Percentiles rank a stretch among this genome's conserved stretches.
phyloP scores from a whole-genome alignment of 2,329 filamentous ascomycete species.

The Alternaria sp. region DNA sequence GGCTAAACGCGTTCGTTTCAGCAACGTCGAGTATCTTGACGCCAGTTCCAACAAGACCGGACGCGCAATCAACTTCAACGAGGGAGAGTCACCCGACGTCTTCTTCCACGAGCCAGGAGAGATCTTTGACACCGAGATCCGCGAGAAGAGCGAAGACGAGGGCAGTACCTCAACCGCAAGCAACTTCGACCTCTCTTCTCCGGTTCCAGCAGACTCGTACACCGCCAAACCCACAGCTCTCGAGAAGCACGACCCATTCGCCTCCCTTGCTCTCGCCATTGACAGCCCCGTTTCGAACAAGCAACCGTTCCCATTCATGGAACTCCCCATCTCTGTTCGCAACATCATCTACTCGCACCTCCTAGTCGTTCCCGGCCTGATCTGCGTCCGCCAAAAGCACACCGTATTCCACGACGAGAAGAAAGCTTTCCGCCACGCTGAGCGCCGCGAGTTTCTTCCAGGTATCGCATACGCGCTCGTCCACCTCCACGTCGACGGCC shows the following conservation, averaged over 20 bases:
- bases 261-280: not conserved
- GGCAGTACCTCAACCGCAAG: not conserved
- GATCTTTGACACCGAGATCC: constrained; percentile 10
- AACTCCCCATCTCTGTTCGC: constrained; percentile 28
- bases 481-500: constrained; percentile 20
- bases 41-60: not conserved
- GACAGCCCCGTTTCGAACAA: not conserved
- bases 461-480: constrained; percentile 31
- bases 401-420: constrained; percentile 21
- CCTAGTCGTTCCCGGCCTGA: constrained; percentile 29
- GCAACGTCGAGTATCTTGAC: not conserved
- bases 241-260: constrained; percentile 1
- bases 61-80: not conserved
- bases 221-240: not conserved
- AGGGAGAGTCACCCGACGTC: constrained; percentile 5
- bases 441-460: constrained; percentile 27
- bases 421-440: constrained; percentile 21
- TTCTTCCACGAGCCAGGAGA: constrained; percentile 18
- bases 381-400: constrained; percentile 36
- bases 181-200: not conserved
- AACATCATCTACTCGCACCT: constrained; percentile 30
- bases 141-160: not conserved
- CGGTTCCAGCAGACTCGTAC: not conserved
- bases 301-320: constrained; percentile 25
- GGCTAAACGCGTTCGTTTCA: constrained; percentile 16